These are phyloP conservation scores for Purpureocillium lavendulum DNA, from an alignment of 2,329 filamentous ascomycete species.

Conservation along the genomic window DNA sequence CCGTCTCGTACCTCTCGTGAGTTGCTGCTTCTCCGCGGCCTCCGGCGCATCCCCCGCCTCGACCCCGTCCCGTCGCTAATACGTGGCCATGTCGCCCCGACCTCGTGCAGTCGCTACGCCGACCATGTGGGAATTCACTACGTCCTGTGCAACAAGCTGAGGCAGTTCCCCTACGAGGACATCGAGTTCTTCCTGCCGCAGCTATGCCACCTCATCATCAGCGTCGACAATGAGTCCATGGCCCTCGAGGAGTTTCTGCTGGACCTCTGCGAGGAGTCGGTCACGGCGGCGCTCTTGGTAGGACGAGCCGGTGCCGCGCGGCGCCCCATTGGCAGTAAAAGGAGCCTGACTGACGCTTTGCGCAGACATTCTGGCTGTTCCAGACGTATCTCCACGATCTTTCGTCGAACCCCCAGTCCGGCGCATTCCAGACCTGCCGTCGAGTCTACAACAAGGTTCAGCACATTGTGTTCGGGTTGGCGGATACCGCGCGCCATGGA, in stretches of 20 bases:
- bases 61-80: conserved; percentile 12
- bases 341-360: neutral
- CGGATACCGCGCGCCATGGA: conserved; percentile 59
- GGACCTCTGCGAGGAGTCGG: conserved; percentile 80
- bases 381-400: conserved; percentile 83
- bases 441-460: conserved; percentile 84
- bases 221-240: conserved; percentile 86
- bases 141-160: conserved; percentile 80
- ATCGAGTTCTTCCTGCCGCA: conserved; percentile 89
- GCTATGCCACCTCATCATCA: conserved; percentile 81
- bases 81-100: neutral
- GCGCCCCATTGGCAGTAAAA: neutral
- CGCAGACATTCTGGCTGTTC: conserved; percentile 81
- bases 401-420: conserved; percentile 63
- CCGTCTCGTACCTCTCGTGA: conserved; percentile 83
- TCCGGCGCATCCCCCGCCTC: neutral
- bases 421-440: conserved; percentile 73
- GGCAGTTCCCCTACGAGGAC: conserved; percentile 83
- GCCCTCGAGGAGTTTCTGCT: conserved; percentile 81
- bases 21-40: conserved; percentile 21
- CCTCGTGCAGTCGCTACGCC: conserved; percentile 61
- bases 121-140: conserved; percentile 87
- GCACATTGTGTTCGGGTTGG: conserved; percentile 74
- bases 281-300: conserved; percentile 75
- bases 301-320: conserved; percentile 19